phyloP scores from a whole-genome alignment of 1,284 basidiomycete species.

The Exobasidium cylindrosporum region DNA sequence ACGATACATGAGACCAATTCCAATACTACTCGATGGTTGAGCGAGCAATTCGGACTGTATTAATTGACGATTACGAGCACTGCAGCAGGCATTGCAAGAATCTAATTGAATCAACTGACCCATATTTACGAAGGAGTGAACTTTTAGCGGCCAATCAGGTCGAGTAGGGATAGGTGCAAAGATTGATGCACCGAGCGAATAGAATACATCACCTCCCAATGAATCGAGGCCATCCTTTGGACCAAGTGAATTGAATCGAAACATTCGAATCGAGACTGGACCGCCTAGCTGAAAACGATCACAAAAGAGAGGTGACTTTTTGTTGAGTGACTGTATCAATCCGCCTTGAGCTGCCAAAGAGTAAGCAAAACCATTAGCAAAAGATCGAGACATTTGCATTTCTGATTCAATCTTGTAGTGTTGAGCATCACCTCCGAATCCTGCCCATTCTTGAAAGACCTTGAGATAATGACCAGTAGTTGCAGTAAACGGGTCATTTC shows the following conservation, averaged over 20 bases:
- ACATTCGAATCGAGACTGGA: constrained; percentile 81
- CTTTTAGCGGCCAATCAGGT: constrained; percentile 81
- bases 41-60: constrained; percentile 11
- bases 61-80: constrained; percentile 9
- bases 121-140: constrained; percentile 80
- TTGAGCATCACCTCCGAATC: constrained; percentile 44
- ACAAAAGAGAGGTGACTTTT: constrained; percentile 62
- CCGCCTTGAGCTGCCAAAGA: constrained; percentile 24
- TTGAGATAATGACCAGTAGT: constrained; percentile 24
- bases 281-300: constrained; percentile 94
- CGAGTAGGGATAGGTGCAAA: constrained; percentile 75
- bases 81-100: constrained; percentile 60
- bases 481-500: constrained; percentile 70
- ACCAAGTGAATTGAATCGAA: constrained; percentile 80
- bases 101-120: constrained; percentile 74
- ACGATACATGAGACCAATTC: constrained; percentile 84
- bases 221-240: constrained; percentile 75
- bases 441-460: constrained; percentile 31
- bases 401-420: constrained; percentile 43
- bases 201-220: constrained; percentile 83
- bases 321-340: constrained; percentile 28
- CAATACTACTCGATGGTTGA: constrained; percentile 68
- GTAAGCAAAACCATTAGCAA: constrained; percentile 20
- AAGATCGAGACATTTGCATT: constrained; percentile 16
- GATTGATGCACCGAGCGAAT: constrained; percentile 76